Percentiles rank a stretch among this genome's conserved stretches.
Conservation (phyloP, 139 green algal genomes). For the Eudorina sp. region DNA sequence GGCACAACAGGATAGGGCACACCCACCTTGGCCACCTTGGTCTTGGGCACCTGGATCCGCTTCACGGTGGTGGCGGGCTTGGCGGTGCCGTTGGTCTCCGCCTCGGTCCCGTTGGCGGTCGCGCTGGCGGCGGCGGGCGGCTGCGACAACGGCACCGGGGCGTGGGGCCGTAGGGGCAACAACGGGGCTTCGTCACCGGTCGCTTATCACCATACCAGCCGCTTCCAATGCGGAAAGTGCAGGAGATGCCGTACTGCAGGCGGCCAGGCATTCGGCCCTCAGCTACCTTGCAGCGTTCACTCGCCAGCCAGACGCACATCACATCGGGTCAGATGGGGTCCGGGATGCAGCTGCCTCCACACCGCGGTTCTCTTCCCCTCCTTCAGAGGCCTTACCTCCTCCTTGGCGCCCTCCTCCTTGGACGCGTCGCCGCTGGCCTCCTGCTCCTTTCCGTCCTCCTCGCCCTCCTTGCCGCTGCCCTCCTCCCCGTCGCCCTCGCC, state of each 20-base stretch:
- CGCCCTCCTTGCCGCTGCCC: not conserved
- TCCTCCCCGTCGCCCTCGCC: not conserved
- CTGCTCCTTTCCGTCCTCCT: slow-evolving; percentile 29
- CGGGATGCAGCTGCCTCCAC: no score
- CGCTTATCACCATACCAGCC: no score
- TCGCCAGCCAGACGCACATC: no score
- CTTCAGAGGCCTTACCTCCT: no score
- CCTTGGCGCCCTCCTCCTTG: slow-evolving; percentile 19
- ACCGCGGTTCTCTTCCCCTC: no score
- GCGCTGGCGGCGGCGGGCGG: not conserved
- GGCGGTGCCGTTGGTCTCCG: not conserved
- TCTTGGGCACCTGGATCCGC: slow-evolving; percentile 63
- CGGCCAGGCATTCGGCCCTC: no score
- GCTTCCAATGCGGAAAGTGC: no score
- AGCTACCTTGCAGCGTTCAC: no score
- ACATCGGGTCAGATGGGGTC: no score
- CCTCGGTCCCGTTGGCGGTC: slow-evolving; percentile 6
- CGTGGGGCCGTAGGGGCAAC: no score
- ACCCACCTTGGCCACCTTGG: slow-evolving; percentile 61
- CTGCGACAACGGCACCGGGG: not conserved
- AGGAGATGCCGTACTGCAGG: no score
- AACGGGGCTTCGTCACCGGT: no score
- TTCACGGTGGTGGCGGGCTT: slow-evolving; percentile 55
- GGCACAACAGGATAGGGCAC: not conserved
- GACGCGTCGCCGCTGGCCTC: slow-evolving; percentile 22